These are phyloP conservation scores for Fusarium denticulatum DNA, from an alignment of 2,329 filamentous ascomycete species.

Conservation along the genomic window DNA sequence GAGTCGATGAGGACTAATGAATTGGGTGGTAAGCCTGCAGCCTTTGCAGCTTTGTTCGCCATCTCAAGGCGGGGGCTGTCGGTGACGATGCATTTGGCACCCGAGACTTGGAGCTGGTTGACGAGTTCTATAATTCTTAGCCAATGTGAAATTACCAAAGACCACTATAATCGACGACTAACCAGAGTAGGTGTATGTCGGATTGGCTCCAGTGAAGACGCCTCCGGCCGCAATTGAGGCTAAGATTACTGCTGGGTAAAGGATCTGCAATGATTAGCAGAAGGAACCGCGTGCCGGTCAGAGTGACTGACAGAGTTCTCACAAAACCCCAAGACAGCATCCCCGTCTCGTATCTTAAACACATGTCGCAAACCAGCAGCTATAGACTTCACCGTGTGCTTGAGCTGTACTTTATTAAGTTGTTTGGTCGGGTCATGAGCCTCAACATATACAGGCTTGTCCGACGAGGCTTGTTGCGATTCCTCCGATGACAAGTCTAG, in stretches of 20 bases:
- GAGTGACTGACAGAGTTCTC: conserved; percentile 1
- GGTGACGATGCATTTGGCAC: conserved; percentile 9
- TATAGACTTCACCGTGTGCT: not conserved
- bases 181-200: not conserved
- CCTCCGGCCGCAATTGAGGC: not conserved
- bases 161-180: not conserved
- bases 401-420: not conserved
- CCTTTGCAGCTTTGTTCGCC: not conserved
- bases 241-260: not conserved
- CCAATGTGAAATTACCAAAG: not conserved
- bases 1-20: not conserved
- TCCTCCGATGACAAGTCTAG: not conserved
- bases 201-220: conserved; percentile 11
- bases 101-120: not conserved
- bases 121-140: not conserved
- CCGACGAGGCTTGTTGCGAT: not conserved
- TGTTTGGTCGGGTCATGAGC: not conserved
- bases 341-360: not conserved
- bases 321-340: not conserved
- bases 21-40: not conserved
- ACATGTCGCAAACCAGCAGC: not conserved
- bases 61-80: not conserved
- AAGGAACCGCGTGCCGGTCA: too few relatives aligned
- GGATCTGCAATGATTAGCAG: not conserved
- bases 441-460: not conserved